Conservation (phyloP, 1,284 basidiomycete species). For the Trichosporon sp. region DNA sequence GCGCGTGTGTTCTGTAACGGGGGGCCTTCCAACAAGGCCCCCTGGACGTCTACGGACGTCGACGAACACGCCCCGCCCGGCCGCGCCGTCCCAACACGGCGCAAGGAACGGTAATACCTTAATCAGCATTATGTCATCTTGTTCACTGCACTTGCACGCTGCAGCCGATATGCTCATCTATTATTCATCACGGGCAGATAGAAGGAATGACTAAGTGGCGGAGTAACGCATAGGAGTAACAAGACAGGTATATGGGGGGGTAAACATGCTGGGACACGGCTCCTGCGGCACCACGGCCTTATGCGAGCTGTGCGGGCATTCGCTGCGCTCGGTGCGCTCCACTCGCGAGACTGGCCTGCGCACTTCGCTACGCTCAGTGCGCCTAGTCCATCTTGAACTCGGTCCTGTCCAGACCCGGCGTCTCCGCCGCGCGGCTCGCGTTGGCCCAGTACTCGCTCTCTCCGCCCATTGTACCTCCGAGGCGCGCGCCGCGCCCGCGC, state of each 20-base stretch:
- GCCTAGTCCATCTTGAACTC: neutral
- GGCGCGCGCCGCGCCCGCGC: slow-evolving; percentile 39
- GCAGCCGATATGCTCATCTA: neutral
- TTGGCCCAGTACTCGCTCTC: slow-evolving; percentile 33
- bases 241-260: neutral
- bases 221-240: neutral
- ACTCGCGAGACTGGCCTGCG: no score
- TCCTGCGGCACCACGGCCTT: no score
- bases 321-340: neutral
- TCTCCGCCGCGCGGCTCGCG: slow-evolving; percentile 11
- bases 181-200: neutral
- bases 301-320: neutral
- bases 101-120: no score
- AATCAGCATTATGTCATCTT: no score
- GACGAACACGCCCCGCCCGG: no score
- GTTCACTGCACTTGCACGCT: no score
- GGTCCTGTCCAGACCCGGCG: neutral
- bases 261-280: no score
- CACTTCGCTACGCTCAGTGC: neutral
- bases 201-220: neutral
- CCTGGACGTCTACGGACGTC: no score
- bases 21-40: neutral
- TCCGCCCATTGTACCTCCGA: slow-evolving; percentile 21
- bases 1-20: neutral
- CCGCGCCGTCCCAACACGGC: no score